Percentiles rank a stretch among this genome's conserved stretches.
These are phyloP conservation scores for Phytophthora podocarpi DNA, from an alignment of 352 stramenopile species.

Conservation along the genomic window DNA sequence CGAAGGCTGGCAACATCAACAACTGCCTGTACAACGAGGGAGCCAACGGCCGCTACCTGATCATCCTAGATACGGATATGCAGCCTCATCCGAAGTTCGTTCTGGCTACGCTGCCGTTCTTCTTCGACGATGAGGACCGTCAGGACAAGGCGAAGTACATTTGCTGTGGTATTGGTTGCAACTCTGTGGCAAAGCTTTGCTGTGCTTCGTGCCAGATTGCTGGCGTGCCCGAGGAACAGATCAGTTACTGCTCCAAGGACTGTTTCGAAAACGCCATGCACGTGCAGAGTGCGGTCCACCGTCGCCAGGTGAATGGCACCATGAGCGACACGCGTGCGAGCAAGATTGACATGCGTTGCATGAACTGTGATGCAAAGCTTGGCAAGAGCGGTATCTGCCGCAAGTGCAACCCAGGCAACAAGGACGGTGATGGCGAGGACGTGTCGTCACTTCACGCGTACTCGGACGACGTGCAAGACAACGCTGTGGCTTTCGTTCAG, in stretches of 20 bases:
- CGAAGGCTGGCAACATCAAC: slow-evolving; percentile 91
- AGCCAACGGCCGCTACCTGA: slow-evolving; percentile 74
- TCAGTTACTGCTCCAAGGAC: slow-evolving; percentile 88
- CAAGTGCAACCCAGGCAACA: slow-evolving; percentile 69
- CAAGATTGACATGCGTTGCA: slow-evolving; percentile 80
- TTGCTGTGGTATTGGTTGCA: slow-evolving; percentile 78
- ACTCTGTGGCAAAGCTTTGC: slow-evolving; percentile 80
- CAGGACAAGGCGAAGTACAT: slow-evolving; percentile 79
- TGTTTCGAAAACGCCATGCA: slow-evolving; percentile 89
- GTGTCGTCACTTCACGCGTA: slow-evolving; percentile 74
- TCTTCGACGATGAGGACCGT: slow-evolving; percentile 80
- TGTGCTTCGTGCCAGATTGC: slow-evolving; percentile 87
- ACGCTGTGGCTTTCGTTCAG: slow-evolving; percentile 82
- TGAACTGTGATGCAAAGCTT: slow-evolving; percentile 76
- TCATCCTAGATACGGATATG: slow-evolving; percentile 89
- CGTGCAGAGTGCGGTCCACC: slow-evolving; percentile 75
- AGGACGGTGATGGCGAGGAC: slow-evolving; percentile 43
- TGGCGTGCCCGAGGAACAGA: slow-evolving; percentile 79
- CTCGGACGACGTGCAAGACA: slow-evolving; percentile 80
- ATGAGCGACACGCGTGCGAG: slow-evolving; percentile 67
- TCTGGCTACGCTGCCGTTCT: slow-evolving; percentile 76
- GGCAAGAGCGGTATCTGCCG: slow-evolving; percentile 75
- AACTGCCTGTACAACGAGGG: slow-evolving; percentile 88
- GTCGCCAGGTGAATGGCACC: slow-evolving; percentile 83
- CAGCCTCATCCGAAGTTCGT: slow-evolving; percentile 82